These are phyloP conservation scores for Pseudogymnoascus sp. DNA, from an alignment of 2,329 filamentous ascomycete genomes.

Conservation along the genomic window DNA sequence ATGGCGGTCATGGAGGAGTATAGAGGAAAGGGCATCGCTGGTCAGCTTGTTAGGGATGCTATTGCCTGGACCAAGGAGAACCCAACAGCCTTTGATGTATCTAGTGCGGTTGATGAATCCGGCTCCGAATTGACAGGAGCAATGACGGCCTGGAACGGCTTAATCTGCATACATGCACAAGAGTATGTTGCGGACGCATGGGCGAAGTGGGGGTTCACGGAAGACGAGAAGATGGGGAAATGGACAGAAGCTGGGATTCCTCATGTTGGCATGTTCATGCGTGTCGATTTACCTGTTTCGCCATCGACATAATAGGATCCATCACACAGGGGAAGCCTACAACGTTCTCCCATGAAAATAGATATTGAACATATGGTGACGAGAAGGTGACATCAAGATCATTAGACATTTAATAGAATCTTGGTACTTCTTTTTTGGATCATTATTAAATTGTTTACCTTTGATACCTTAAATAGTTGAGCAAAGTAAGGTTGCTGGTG, in stretches of 20 bases:
- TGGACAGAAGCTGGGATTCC: slow-evolving; percentile 82
- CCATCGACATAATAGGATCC: background rate
- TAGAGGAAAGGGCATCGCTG: slow-evolving; percentile 57
- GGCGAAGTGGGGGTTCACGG: slow-evolving; percentile 61
- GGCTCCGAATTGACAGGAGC: slow-evolving; percentile 32
- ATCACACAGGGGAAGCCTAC: background rate
- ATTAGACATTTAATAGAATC: background rate
- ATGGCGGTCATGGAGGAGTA: slow-evolving; percentile 62
- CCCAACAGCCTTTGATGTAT: slow-evolving; percentile 45
- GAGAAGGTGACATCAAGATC: background rate
- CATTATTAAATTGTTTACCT: background rate
- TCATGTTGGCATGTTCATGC: slow-evolving; percentile 74
- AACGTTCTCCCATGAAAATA: background rate
- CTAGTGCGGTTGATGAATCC: slow-evolving; percentile 5
- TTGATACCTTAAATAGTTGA: background rate
- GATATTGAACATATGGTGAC: background rate
- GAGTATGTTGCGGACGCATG: slow-evolving; percentile 56
- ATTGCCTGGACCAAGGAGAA: slow-evolving; percentile 55
- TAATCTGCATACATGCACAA: slow-evolving; percentile 76
- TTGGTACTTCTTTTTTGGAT: background rate
- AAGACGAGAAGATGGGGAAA: slow-evolving; percentile 63
- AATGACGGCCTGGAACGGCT: slow-evolving; percentile 60
- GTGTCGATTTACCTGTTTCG: slow-evolving; percentile 29
- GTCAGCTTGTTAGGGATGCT: slow-evolving; percentile 57
- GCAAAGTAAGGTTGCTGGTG: background rate